Evolutionary conservation across 2,329 filamentous ascomycete genomes (phyloP).

Genomic region (Alternaria brassicicola): DNA sequence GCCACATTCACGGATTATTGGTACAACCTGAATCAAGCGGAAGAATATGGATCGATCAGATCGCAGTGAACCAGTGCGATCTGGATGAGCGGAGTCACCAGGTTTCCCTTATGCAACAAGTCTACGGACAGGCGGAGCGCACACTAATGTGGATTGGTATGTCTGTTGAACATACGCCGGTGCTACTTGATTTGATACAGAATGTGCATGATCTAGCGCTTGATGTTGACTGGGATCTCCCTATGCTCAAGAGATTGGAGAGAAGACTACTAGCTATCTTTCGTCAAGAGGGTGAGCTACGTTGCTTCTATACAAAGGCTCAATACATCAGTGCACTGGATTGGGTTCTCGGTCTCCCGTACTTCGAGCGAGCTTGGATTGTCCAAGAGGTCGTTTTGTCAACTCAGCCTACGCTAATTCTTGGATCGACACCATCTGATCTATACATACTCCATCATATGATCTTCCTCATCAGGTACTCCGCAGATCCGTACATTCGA

Average conservation of each 20-base stretch:
- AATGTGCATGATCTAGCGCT: neutral
- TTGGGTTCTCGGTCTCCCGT: neutral
- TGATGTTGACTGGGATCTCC: neutral
- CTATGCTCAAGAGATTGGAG: neutral
- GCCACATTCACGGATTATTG: neutral
- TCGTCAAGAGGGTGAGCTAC: neutral
- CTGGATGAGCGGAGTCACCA: neutral
- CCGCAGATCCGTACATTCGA: neutral
- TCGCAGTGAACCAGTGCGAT: neutral
- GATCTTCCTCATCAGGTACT: neutral
- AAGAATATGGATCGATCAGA: constrained; percentile 4
- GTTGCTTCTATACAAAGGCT: neutral
- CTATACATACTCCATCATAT: neutral
- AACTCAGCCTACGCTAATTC: neutral
- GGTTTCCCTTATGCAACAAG: neutral
- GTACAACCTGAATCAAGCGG: neutral
- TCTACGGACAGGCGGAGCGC: constrained; percentile 1
- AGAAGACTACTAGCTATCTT: neutral
- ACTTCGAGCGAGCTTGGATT: constrained; percentile 1
- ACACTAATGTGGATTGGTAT: neutral
- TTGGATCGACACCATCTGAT: neutral
- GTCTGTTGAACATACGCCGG: neutral
- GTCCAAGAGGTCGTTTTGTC: neutral
- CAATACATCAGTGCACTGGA: neutral
- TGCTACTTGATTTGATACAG: neutral